Conservation (phyloP, 495 filamentous ascomycete species). For the Cladorrhinum samala region DNA sequence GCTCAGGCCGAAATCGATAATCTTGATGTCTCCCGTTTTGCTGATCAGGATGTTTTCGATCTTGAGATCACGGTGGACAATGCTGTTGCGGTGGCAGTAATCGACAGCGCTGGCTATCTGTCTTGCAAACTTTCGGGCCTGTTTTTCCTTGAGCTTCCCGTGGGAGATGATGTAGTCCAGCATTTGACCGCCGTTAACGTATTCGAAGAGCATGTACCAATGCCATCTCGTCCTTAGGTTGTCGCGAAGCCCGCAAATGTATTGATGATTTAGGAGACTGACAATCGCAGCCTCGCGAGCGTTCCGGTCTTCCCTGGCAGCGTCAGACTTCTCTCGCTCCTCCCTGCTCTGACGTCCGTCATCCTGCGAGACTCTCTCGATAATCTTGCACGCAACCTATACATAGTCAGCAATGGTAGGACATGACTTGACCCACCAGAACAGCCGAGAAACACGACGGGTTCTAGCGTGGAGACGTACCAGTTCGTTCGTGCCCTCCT, state of each 20-base stretch:
- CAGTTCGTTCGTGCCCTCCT: conserved; percentile 74
- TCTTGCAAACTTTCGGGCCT: conserved; percentile 92
- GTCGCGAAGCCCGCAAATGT: conserved; percentile 95
- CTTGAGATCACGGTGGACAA: conserved; percentile 95
- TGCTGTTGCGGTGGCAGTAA: conserved; percentile 98
- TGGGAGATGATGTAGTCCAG: conserved; percentile 99
- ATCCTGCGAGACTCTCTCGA: conserved; percentile 80
- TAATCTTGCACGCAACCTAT: conserved; percentile 95
- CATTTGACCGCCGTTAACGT: conserved; percentile 99
- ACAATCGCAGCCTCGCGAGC: conserved; percentile 96
- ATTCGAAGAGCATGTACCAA: conserved; percentile 99
- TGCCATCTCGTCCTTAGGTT: conserved; percentile 93
- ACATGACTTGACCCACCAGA: background rate
- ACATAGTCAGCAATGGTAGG: conserved; percentile 10
- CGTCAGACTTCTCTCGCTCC: conserved; percentile 81
- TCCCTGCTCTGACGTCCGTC: conserved; percentile 65
- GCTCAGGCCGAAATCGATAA: conserved; percentile 97
- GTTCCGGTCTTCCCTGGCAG: conserved; percentile 94
- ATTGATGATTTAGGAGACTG: conserved; percentile 87
- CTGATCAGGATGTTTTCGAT: conserved; percentile 99
- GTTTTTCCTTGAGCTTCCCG: conserved; percentile 95
- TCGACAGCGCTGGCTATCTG: conserved; percentile 98
- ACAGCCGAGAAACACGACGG: conserved; percentile 5
- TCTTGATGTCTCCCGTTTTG: conserved; percentile 99
- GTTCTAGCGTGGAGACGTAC: conserved; percentile 49